Base-by-base conservation (phyloP, 352 stramenopile genomes). In the Phytophthora agathidicida region DNA sequence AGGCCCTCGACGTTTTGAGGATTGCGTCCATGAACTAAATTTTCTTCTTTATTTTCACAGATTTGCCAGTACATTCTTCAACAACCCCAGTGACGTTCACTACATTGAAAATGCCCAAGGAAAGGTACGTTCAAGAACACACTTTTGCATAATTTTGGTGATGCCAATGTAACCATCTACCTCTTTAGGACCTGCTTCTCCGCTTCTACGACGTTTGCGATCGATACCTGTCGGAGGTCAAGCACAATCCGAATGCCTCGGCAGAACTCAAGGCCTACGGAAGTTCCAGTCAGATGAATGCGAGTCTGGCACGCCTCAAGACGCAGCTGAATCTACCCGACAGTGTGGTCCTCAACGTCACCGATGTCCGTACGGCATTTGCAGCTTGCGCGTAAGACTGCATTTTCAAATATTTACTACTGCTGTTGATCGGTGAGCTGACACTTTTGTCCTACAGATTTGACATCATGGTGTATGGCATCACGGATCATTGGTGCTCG, bases 121-220 rank as follows among this genome's bases (percentile, higher is more conserved):
- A 53, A 73, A 86, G n/a, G 76, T 83, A 45, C 24, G 57, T 62
- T 48, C 9, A 23, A 28, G 6, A 27, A 1, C 5, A 1, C 3
- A 39, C n/a, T 7, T 5, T 32, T 38, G 5, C 17, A 46, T 8
- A 17, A 26, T 38, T n/a, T n/a, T n/a, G 0, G 2, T 13, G 6
- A 17, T 28, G 17, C 5, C 11, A 35, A 42, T 1, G 16, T 45
- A 17, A 42, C 11, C 11, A 20, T 20, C 6, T 20, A 9, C 19
- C 27, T 37, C 10, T 9, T 26, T 27, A 88, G 77, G 80, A 91
- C 36, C 65, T 45, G 5, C 39, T 86, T 6, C 42, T 90, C 31
- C 81, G 83, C 11, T 93, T 91, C 70, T 91, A 80, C 57, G 81
- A 91, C 47, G 61, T 71, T 22, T 93, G 83, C 41, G 64, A 71